These are phyloP conservation scores for Podila horticola DNA, from an alignment of 192 early-diverging fungal genomes.

Conservation along the genomic window DNA sequence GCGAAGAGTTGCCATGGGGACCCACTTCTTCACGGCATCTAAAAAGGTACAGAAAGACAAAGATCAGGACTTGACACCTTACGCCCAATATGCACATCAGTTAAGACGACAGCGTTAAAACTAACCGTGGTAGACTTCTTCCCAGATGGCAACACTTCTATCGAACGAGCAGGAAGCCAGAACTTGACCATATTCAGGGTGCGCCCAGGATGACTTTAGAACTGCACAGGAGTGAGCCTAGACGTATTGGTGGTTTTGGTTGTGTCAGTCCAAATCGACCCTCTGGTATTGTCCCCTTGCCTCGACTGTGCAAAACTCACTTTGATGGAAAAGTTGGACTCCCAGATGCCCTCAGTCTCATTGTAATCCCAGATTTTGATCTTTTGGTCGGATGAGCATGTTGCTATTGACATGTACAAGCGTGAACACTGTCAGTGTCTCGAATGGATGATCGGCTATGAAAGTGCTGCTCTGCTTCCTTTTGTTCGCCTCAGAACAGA, in stretches of 20 bases:
- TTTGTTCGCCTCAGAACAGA: not conserved
- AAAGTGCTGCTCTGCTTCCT: too few species aligned
- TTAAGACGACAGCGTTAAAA: not conserved
- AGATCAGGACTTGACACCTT: slow-evolving; percentile 37
- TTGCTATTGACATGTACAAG: slow-evolving; percentile 53
- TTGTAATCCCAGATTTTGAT: slow-evolving; percentile 95
- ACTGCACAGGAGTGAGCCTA: slow-evolving; percentile 89
- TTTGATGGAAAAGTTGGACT: slow-evolving; percentile 83
- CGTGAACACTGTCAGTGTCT: not conserved
- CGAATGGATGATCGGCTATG: too few species aligned
- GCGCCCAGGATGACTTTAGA: slow-evolving; percentile 90
- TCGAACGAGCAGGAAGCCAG: slow-evolving; percentile 94
- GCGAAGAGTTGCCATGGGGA: slow-evolving; percentile 62
- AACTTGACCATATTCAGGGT: slow-evolving; percentile 96
- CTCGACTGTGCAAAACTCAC: slow-evolving; percentile 33
- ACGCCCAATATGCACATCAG: not conserved
- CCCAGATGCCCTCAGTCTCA: slow-evolving; percentile 76
- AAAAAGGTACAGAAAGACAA: not conserved
- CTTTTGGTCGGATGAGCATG: slow-evolving; percentile 92
- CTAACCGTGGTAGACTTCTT: slow-evolving; percentile 80
- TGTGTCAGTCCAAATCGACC: slow-evolving; percentile 1
- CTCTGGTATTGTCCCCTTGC: not conserved
- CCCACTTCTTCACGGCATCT: slow-evolving; percentile 78
- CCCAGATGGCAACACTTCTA: slow-evolving; percentile 91
- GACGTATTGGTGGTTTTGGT: not conserved